Base-by-base conservation (phyloP, 257 asterid species). In the Misopates orontium region DNA sequence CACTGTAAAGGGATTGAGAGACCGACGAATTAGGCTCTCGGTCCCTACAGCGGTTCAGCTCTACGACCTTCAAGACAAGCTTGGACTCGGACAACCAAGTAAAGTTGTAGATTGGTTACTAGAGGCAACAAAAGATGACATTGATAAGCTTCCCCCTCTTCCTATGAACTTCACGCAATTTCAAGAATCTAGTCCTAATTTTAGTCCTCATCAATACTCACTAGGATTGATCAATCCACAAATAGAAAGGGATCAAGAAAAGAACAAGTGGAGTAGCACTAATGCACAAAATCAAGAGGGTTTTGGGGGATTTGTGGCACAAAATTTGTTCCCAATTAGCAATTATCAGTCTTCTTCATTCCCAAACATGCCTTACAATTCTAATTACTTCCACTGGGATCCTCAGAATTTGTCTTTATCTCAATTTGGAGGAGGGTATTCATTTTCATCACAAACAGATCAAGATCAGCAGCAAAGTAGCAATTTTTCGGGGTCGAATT, bases 71-170 rank as follows among this genome's bases (percentile, higher is more conserved):
- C 96, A 88, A 56, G 88, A 88, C 23, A 67, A 79, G 70, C 96
- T 88, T 15, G 89, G 95, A 4, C 71, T 88, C 0, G 73, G 62
- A 76, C 95, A 85, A 32, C 96, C 96, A 0, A 88, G 96, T 56
- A 88, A 88, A 44, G 96, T 86, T 12, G 87, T 88, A 1, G 96
- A 85, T 55, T 88, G 95, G 96, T 17, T 88, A 11, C 63, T 88
- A 0, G 88, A 88, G 32, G 86, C 81, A 0, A 73, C 91, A 0
- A 84, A 84, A 28, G 32, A 59, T 0, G 96, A 88, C 0, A 86
- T 88, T 1, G 95, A 88, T 17, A 76, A 79, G 12, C 89, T 88
- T 56, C 95, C 96, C 10, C 95, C 96, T 2, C 82, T 88, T 4
- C 91, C 81, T 3, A 64, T 71, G 25, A 70, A 48, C 50, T 71